Conservation (phyloP, 2,329 filamentous ascomycete genomes). For the Pseudocercospora cruenta region DNA sequence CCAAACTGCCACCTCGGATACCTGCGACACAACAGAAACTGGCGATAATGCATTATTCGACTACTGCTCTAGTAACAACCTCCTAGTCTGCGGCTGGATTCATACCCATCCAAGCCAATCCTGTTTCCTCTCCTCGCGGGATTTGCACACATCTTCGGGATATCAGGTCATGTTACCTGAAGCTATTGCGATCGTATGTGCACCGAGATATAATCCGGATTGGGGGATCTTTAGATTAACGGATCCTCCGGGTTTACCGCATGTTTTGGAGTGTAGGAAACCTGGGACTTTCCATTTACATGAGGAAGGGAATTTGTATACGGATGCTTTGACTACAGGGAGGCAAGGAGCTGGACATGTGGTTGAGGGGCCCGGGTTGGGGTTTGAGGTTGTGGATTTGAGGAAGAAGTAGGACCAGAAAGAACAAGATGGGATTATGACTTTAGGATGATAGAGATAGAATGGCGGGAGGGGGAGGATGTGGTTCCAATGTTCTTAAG, state of each 20-base stretch:
- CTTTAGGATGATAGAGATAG: neutral
- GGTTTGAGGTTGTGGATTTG: constrained; percentile 70
- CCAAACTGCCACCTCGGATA: constrained; percentile 86
- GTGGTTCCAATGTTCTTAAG: neutral
- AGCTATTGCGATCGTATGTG: constrained; percentile 95
- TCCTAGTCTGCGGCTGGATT: constrained; percentile 93
- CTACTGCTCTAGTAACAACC: constrained; percentile 80
- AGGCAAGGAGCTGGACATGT: constrained; percentile 63
- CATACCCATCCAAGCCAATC: constrained; percentile 96
- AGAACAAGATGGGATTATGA: neutral
- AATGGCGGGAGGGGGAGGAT: neutral
- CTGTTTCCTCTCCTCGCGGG: constrained; percentile 95
- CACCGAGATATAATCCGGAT: constrained; percentile 77
- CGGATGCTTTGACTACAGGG: constrained; percentile 58
- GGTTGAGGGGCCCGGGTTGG: constrained; percentile 58
- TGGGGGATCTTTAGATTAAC: constrained; percentile 91
- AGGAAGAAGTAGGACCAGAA: constrained; percentile 33
- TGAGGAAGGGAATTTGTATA: constrained; percentile 72
- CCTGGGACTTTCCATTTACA: constrained; percentile 84
- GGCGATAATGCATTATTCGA: constrained; percentile 72
- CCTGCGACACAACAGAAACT: constrained; percentile 92
- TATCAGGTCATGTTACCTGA: constrained; percentile 97
- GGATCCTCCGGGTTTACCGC: constrained; percentile 84
- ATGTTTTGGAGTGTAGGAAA: constrained; percentile 79
- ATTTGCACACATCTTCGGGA: constrained; percentile 89